Conservation (phyloP, 1,284 basidiomycete genomes). For the Ganoderma sinense region DNA sequence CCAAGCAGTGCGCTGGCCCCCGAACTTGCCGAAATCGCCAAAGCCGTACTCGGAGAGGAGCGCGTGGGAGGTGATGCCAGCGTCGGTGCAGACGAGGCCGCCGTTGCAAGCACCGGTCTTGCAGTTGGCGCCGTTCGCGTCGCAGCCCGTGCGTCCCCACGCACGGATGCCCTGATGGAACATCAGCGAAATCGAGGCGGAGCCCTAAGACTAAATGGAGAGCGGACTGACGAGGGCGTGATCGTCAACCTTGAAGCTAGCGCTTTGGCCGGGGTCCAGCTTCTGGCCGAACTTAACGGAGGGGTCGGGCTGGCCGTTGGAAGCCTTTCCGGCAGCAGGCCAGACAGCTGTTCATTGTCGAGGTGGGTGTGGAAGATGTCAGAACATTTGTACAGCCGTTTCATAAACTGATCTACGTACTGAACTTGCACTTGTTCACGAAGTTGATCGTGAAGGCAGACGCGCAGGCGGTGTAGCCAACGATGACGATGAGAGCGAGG, state of each 20-base stretch:
- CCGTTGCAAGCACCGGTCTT: slow-evolving; percentile 4
- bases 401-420: not conserved
- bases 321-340: slow-evolving; percentile 1
- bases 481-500: not conserved
- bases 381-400: not conserved
- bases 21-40: not conserved
- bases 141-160: slow-evolving; percentile 8
- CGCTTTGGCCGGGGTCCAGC: slow-evolving; percentile 1
- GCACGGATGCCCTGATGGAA: slow-evolving; percentile 1
- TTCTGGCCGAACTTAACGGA: slow-evolving; percentile 3
- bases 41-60: slow-evolving; percentile 8
- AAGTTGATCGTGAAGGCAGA: slow-evolving; percentile 3
- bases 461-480: not conserved
- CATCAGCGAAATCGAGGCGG: not conserved
- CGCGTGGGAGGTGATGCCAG: slow-evolving; percentile 3
- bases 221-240: not conserved
- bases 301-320: not conserved
- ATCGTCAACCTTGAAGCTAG: slow-evolving; percentile 2
- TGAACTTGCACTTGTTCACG: slow-evolving; percentile 3
- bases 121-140: slow-evolving; percentile 5
- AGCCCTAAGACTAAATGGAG: not conserved
- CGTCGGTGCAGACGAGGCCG: slow-evolving; percentile 7
- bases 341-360: not conserved
- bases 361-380: not conserved
- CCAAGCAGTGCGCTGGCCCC: not conserved